Percentiles rank a stretch among this genome's conserved stretches.
Evolutionary conservation across 306 rosid genomes (phyloP).

Genomic region (Acacia melanoxylon): DNA sequence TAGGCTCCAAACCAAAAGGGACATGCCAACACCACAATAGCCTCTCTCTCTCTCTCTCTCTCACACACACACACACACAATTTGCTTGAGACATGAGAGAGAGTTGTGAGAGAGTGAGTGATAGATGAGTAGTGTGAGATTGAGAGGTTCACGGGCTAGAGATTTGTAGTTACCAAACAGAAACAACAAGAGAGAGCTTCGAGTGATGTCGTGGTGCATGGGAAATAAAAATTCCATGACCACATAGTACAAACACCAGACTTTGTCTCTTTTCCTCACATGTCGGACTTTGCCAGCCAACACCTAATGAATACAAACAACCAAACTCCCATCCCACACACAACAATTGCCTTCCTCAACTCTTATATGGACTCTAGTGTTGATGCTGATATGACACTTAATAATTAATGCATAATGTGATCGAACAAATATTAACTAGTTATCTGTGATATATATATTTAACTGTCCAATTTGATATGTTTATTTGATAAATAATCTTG

Average conservation of each 20-base stretch:
- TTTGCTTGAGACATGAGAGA: conserved; percentile 37
- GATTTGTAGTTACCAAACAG: conserved; percentile 39
- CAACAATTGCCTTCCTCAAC: too few species aligned
- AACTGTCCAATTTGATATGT: neutral
- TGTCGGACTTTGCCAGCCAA: conserved; percentile 56
- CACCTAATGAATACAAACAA: conserved; percentile 47
- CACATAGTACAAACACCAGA: conserved; percentile 37
- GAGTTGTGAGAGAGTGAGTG: neutral
- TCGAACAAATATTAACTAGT: neutral
- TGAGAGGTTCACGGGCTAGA: conserved; percentile 68
- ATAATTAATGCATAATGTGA: neutral
- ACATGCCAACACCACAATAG: conserved; percentile 17
- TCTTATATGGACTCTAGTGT: neutral
- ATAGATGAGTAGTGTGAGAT: conserved; percentile 30
- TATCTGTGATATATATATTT: neutral
- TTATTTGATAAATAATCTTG: neutral
- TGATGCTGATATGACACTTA: neutral
- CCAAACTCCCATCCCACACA: neutral
- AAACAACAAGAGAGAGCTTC: conserved; percentile 19
- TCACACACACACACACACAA: too few species aligned
- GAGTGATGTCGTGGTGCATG: conserved; percentile 9
- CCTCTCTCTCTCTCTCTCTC: neutral
- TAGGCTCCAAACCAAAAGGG: conserved; percentile 23
- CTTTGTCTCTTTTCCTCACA: conserved; percentile 82
- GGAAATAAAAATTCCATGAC: conserved; percentile 30